Percentiles rank a stretch among this genome's conserved stretches.
Conservation (phyloP, 1,139 yeast genomes). For the Magnusiomyces suaveolens region DNA sequence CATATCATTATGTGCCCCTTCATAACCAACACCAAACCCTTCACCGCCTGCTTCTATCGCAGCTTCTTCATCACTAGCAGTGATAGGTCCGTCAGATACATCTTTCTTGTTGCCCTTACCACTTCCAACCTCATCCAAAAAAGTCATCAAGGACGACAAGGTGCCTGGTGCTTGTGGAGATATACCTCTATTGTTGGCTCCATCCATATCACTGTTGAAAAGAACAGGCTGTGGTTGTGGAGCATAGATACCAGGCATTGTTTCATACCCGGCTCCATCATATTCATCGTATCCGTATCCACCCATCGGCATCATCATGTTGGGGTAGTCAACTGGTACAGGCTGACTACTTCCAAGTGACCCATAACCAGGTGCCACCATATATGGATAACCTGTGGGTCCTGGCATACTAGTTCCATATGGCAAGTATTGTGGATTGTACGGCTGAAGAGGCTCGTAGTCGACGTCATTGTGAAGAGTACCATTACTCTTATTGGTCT, state of each 20-base stretch:
- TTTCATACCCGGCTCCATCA: background rate
- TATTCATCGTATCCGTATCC: background rate
- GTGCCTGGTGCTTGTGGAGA: background rate
- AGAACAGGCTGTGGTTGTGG: background rate
- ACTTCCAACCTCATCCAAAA: background rate
- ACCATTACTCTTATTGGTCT: background rate
- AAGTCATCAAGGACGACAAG: background rate
- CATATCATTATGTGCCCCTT: background rate
- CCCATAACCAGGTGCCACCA: background rate
- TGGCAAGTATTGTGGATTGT: background rate
- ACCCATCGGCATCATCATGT: background rate
- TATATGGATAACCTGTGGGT: background rate
- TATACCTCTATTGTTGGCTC: background rate
- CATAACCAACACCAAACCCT: background rate
- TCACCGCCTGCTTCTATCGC: background rate
- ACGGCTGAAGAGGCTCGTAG: background rate
- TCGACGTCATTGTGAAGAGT: background rate
- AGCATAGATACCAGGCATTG: background rate
- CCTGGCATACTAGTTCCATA: background rate
- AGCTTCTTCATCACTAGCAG: background rate
- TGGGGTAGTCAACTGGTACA: background rate
- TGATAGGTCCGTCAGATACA: background rate
- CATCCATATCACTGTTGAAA: background rate
- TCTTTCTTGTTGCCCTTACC: too few relatives aligned
- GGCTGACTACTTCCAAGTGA: background rate